Conservation (phyloP, 2,329 filamentous ascomycete genomes). For the Penicillium sp. region DNA sequence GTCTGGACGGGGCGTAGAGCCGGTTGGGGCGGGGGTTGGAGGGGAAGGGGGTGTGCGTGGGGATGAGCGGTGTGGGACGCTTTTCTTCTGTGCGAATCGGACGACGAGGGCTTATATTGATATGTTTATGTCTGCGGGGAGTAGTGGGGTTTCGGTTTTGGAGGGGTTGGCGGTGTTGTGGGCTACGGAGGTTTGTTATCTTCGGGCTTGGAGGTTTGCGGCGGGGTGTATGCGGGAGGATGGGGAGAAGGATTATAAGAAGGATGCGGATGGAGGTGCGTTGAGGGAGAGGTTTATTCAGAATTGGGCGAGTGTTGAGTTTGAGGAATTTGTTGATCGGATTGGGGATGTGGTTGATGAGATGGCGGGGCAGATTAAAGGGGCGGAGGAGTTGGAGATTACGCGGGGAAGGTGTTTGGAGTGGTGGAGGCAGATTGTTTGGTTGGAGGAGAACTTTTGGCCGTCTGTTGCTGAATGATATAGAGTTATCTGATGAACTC, state of each 20-base stretch:
- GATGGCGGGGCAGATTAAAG: conserved; percentile 39
- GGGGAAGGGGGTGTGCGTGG: background rate
- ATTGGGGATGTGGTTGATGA: conserved; percentile 51
- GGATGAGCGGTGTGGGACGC: conserved; percentile 9
- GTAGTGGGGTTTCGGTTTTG: conserved; percentile 46
- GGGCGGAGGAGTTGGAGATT: conserved; percentile 30
- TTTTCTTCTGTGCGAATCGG: conserved; percentile 32
- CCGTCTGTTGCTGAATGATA: conserved; percentile 30
- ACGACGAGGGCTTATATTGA: conserved; percentile 51
- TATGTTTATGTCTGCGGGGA: conserved; percentile 51
- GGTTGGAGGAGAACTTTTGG: conserved; percentile 54
- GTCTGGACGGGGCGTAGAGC: background rate
- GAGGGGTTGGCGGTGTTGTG: conserved; percentile 66
- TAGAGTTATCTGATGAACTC: background rate
- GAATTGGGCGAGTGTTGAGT: conserved; percentile 59
- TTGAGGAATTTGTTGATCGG: conserved; percentile 50
- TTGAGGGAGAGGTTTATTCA: conserved; percentile 57
- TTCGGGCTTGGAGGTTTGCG: conserved; percentile 50
- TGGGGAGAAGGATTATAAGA: conserved; percentile 10
- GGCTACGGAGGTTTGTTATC: conserved; percentile 62
- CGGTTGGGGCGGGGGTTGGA: background rate
- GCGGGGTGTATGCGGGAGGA: conserved; percentile 27
- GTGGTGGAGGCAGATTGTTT: conserved; percentile 44
- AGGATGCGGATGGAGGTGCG: conserved; percentile 57
- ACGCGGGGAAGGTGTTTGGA: conserved; percentile 39